These are phyloP conservation scores for Colletotrichum graminicola DNA, from an alignment of 2,329 filamentous ascomycete genomes.

Conservation along the genomic window DNA sequence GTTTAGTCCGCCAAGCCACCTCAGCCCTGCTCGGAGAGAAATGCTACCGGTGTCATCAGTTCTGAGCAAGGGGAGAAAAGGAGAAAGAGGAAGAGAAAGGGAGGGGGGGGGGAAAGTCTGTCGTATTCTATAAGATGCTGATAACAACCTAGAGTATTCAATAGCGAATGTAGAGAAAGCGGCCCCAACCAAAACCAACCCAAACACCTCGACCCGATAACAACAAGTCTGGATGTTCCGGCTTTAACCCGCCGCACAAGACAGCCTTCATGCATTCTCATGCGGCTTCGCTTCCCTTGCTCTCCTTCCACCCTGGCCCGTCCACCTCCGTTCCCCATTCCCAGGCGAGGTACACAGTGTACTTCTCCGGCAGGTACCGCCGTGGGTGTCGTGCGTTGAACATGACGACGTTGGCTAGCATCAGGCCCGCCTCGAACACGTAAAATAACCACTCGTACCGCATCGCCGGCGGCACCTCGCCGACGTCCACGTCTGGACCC, in stretches of 20 bases:
- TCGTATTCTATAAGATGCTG: background rate
- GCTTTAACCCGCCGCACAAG: background rate
- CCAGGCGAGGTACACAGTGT: slow-evolving; percentile 62
- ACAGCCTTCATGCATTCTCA: background rate
- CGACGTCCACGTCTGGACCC: slow-evolving; percentile 53
- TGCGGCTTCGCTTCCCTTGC: slow-evolving; percentile 3
- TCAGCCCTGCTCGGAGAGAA: background rate
- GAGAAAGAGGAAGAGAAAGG: background rate
- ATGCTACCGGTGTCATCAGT: background rate
- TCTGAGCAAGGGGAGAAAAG: too few relatives aligned
- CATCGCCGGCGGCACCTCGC: slow-evolving; percentile 58
- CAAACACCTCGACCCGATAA: background rate
- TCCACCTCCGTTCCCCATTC: slow-evolving; percentile 64
- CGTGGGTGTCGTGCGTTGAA: slow-evolving; percentile 64
- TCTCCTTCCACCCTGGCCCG: slow-evolving; percentile 59
- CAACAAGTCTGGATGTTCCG: background rate
- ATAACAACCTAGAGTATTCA: background rate
- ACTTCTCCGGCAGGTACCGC: slow-evolving; percentile 61
- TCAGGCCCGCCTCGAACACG: slow-evolving; percentile 66
- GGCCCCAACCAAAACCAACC: background rate
- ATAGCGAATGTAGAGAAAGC: background rate
- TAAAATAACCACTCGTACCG: slow-evolving; percentile 71
- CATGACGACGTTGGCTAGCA: slow-evolving; percentile 64
- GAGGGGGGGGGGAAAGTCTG: too few relatives aligned
- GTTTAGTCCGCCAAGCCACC: slow-evolving; percentile 1